These are phyloP conservation scores for Telopea speciosissima DNA, from an alignment of 177 flowering plant genomes.

Conservation along the genomic window DNA sequence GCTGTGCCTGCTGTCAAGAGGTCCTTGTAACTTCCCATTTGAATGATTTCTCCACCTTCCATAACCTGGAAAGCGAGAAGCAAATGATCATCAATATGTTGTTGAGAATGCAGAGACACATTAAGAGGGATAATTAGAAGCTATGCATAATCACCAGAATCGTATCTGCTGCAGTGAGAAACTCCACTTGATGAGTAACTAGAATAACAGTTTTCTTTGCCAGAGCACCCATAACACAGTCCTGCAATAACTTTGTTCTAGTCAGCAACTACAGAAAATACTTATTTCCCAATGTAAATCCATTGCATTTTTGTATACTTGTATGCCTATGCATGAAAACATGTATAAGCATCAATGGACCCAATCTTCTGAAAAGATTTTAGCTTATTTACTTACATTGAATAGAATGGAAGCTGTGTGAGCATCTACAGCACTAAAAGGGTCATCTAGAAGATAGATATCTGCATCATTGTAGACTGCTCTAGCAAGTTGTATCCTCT, in stretches of 20 bases:
- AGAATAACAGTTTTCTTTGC: slow-evolving; percentile 61
- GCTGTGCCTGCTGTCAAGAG: slow-evolving; percentile 54
- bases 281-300: background rate
- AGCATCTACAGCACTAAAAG: slow-evolving; percentile 89
- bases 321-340: background rate
- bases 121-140: background rate
- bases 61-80: slow-evolving; percentile 43
- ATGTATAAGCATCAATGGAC: background rate
- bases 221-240: slow-evolving; percentile 64
- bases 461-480: slow-evolving; percentile 77
- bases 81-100: background rate
- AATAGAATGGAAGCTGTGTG: slow-evolving; percentile 63
- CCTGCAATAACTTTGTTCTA: slow-evolving; percentile 34
- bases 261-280: background rate
- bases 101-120: background rate
- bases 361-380: background rate
- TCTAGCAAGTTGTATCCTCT: slow-evolving; percentile 77
- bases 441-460: slow-evolving; percentile 76
- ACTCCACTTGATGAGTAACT: slow-evolving; percentile 94
- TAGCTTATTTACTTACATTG: slow-evolving; percentile 31
- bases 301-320: too few relatives aligned
- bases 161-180: slow-evolving; percentile 53
- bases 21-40: slow-evolving; percentile 62
- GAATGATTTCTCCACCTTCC: slow-evolving; percentile 58
- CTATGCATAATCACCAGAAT: slow-evolving; percentile 46